Base-by-base conservation (phyloP, 441 rosid genomes). In the Euphorbia celastroides region DNA sequence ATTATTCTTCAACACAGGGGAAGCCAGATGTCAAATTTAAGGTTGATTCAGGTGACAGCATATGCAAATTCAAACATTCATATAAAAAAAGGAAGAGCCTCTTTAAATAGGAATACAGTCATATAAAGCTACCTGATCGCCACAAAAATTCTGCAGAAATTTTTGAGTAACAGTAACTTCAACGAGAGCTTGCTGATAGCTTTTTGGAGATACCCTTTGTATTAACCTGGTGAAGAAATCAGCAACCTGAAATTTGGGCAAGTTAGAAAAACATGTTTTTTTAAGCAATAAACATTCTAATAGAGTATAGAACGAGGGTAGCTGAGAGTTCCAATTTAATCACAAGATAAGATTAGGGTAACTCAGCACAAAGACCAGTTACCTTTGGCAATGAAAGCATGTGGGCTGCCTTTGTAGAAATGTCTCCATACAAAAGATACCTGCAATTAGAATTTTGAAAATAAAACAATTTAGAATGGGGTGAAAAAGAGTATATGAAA, bases 181-280 rank as follows among this genome's bases (percentile, higher is more conserved):
- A 65, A 74, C 96, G 64, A 82, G 80, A 65, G 97, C 97, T 81
- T 94, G 99, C 73, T 88, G 87, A 68, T 89, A 94, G 83, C 96
- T 94, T 81, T 93, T 93, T 48, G 99, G 99, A 68, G 88, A 75
- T 66, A 91, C 99, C 76, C 99, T 85, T 71, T 94, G 97, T 78
- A 94, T 88, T 57, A 94, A 74, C 80, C 92, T 86, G 46, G 96
- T 66, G 67, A 94, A 94, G 82, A 91, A 94, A 74, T 89, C 78
- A 8, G 92, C 77, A 41, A 89, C 96, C 97, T 93, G 84, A 76
- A 48, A 77, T n/a, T n/a, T n/a, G n/a, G n/a, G n/a, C n/a, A n/a
- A n/a, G n/a, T n/a, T n/a, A n/a, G n/a, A n/a, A n/a, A n/a, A n/a
- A n/a, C n/a, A n/a, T n/a, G n/a, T n/a, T n/a, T n/a, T n/a, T n/a